Conservation (phyloP, 2,329 filamentous ascomycete genomes). For the Zelopaecilomyces penicillatus region DNA sequence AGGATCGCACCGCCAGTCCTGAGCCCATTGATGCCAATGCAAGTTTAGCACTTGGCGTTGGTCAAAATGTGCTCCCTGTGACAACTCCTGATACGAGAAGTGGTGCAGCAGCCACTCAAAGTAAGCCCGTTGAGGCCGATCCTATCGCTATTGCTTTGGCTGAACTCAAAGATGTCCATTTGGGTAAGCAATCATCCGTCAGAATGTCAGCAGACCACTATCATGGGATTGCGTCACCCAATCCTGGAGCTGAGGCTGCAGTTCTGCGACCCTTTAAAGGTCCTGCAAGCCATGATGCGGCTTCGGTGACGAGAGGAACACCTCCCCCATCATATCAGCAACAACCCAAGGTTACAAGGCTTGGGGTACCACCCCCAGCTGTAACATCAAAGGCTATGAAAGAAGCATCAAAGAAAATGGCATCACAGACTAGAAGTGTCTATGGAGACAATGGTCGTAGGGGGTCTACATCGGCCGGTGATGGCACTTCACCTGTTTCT, state of each 20-base stretch:
- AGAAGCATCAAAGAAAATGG: conserved; percentile 83
- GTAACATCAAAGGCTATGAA: conserved; percentile 95
- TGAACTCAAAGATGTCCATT: conserved; percentile 74
- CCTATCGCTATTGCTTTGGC: conserved; percentile 89
- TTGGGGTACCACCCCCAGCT: conserved; percentile 84
- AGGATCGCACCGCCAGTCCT: conserved; percentile 53
- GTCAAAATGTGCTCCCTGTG: conserved; percentile 93
- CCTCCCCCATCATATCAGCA: conserved; percentile 84
- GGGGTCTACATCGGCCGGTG: conserved; percentile 16
- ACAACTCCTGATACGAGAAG: conserved; percentile 59
- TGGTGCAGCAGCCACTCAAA: conserved; percentile 21
- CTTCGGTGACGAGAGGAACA: conserved; percentile 58
- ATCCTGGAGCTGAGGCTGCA: conserved; percentile 39
- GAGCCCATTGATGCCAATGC: conserved; percentile 87
- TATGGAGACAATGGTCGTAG: conserved; percentile 43
- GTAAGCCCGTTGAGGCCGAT: conserved; percentile 56
- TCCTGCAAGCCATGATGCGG: conserved; percentile 37
- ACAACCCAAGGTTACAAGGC: conserved; percentile 54
- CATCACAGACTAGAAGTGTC: conserved; percentile 72
- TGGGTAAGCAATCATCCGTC: conserved; percentile 67
- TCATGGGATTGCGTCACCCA: conserved; percentile 83
- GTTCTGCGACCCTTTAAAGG: conserved; percentile 48
- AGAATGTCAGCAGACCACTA: conserved; percentile 95
- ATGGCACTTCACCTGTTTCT: conserved; percentile 34
- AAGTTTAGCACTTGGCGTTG: conserved; percentile 86